A percentile compares a stretch with the other conserved stretches of the same genome.
phyloP scores from a whole-genome alignment of 768 basidiomycete genomes.

The Suillus subalutaceus region DNA sequence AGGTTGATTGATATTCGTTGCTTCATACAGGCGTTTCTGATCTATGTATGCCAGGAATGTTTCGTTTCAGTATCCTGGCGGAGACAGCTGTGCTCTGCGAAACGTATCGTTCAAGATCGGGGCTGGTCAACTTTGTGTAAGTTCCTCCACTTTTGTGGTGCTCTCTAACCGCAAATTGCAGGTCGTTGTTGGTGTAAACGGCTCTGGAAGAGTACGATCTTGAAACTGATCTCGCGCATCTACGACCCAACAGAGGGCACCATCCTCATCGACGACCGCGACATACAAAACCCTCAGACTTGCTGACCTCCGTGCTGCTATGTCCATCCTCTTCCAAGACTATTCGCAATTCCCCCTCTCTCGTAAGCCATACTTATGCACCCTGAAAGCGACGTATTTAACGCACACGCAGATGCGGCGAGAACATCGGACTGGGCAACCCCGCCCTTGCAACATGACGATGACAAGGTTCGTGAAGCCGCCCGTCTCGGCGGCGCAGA shows the following conservation, averaged over 20 bases:
- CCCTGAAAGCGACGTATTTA: neutral
- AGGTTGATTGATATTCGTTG: constrained; percentile 33
- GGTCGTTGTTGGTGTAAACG: constrained; percentile 80
- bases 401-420: constrained; percentile 55
- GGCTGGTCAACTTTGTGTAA: constrained; percentile 73
- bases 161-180: constrained; percentile 34
- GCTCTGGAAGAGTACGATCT: constrained; percentile 77
- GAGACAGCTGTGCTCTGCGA: constrained; percentile 51
- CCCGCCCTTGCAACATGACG: constrained; percentile 54
- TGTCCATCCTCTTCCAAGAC: constrained; percentile 79
- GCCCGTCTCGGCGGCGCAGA: constrained; percentile 73
- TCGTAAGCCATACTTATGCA: constrained; percentile 41
- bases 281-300: constrained; percentile 65
- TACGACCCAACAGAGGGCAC: constrained; percentile 71
- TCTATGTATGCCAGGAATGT: constrained; percentile 51
- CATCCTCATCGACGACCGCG: constrained; percentile 64
- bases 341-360: constrained; percentile 80
- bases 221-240: constrained; percentile 71
- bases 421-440: constrained; percentile 78
- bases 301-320: constrained; percentile 61
- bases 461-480: constrained; percentile 61
- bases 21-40: constrained; percentile 14
- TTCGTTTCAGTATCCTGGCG: constrained; percentile 67
- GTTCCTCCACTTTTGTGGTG: constrained; percentile 23
- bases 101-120: constrained; percentile 71